Evolutionary conservation across 768 basidiomycete genomes (phyloP), one percentile per base, ranked within the genome.

Genomic region (Collybia nuda): DNA sequence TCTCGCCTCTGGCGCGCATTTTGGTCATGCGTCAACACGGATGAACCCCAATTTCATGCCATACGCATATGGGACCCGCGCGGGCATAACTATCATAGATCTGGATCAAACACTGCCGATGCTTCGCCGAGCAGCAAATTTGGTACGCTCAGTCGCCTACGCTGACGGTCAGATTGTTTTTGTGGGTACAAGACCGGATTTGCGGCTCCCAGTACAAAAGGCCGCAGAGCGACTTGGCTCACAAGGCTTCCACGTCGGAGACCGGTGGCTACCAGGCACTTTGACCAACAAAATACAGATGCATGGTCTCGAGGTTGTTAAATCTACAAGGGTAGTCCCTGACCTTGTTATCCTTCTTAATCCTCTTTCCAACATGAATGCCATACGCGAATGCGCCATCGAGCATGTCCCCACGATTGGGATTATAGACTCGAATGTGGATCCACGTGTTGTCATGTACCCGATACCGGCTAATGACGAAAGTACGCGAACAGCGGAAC

Each of bases 381-480:
- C 92, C 14, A 89, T 98, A 60, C 84, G 88, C 47, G 97, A 99
- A 72, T 95, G 93, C 60, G 92, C 93, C 14, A 76, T 85, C 48
- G 80, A 87, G 54, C 88, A 95, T 62, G 81, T 98, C 49, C 97
- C 97, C 0, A 98, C 97, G 1, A 85, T 98, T 52, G 97, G 88
- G 28, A 85, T 98, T 52, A 83, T 95, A 47, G 97, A 99, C 69
- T 92, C 94, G 18, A 93, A 99, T 64, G 89, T 85, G 38, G 97
- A 99, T 70, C 97, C 97, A 5, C 85, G 97, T 21, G 78, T 93
- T 35, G 95, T 99, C 54, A 97, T 98, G 80, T 98, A 97, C 67
- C 89, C 97, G 38, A 98, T 99, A 62, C 95, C 94, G 0, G 94
- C 92, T n/a, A 99, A 98, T 67, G 93, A 96, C 70, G 97, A 99